phyloP scores from a whole-genome alignment of 2,329 filamentous ascomycete species.

The Thielaviopsis ethacetica region DNA sequence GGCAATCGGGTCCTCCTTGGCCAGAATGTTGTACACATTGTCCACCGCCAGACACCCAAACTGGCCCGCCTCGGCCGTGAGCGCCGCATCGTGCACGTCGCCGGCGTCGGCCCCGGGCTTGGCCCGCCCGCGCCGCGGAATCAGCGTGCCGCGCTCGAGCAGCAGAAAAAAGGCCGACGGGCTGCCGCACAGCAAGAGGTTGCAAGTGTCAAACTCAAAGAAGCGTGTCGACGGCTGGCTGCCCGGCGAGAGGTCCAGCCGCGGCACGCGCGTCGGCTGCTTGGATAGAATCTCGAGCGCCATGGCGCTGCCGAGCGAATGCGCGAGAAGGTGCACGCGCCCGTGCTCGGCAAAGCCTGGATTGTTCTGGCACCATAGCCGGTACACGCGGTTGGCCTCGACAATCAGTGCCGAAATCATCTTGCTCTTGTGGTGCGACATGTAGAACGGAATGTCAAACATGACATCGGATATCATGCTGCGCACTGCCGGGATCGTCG shows the following conservation, averaged over 20 bases:
- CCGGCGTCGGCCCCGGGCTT: slow-evolving; percentile 59
- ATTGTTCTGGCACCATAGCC: slow-evolving; percentile 88
- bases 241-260: slow-evolving; percentile 24
- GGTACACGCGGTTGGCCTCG: slow-evolving; percentile 91
- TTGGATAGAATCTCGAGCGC: slow-evolving; percentile 77
- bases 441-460: slow-evolving; percentile 95
- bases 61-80: slow-evolving; percentile 62
- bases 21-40: slow-evolving; percentile 89
- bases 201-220: slow-evolving; percentile 85
- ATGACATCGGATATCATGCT: slow-evolving; percentile 94
- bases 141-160: slow-evolving; percentile 54
- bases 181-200: slow-evolving; percentile 78
- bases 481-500: slow-evolving; percentile 79
- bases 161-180: slow-evolving; percentile 87
- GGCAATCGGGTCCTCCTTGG: slow-evolving; percentile 58
- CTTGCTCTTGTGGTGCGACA: slow-evolving; percentile 87
- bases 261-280: slow-evolving; percentile 60
- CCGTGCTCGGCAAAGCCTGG: slow-evolving; percentile 67
- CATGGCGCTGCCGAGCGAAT: slow-evolving; percentile 91
- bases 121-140: slow-evolving; percentile 57
- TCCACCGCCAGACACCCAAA: slow-evolving; percentile 90
- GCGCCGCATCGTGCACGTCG: slow-evolving; percentile 36
- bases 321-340: slow-evolving; percentile 79
- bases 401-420: slow-evolving; percentile 81
- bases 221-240: slow-evolving; percentile 32